Percentiles rank a stretch among this genome's conserved stretches.
These are phyloP conservation scores for Nyctanthes arbortristis DNA, from an alignment of 257 asterid genomes.

Conservation along the genomic window DNA sequence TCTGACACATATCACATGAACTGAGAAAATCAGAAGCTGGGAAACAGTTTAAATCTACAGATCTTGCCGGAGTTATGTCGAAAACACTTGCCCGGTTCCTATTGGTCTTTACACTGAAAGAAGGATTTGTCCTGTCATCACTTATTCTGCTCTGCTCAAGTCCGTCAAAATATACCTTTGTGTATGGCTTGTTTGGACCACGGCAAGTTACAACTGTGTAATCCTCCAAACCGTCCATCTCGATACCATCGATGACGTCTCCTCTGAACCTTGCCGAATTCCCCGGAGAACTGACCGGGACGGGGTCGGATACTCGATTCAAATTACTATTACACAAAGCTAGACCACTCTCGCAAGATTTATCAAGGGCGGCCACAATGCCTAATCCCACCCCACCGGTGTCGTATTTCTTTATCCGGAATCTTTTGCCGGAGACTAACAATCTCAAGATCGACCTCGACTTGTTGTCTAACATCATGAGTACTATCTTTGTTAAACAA, in stretches of 20 bases:
- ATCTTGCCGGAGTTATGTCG: conserved; percentile 61
- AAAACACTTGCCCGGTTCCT: conserved; percentile 44
- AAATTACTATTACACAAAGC: conserved; percentile 46
- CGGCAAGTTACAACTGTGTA: conserved; percentile 70
- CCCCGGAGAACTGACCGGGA: conserved; percentile 48
- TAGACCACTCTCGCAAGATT: conserved; percentile 27
- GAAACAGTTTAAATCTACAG: conserved; percentile 24
- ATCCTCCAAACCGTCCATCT: conserved; percentile 57
- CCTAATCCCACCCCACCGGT: conserved; percentile 80
- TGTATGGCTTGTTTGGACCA: conserved; percentile 48
- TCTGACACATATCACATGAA: conserved; percentile 66
- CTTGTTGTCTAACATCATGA: conserved; percentile 58
- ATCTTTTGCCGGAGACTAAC: conserved; percentile 33
- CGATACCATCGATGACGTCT: conserved; percentile 24
- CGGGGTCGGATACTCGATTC: conserved; percentile 60
- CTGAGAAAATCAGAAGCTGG: conserved; percentile 73
- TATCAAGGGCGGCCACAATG: conserved; percentile 83
- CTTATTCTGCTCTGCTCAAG: not conserved
- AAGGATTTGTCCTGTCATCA: conserved; percentile 19
- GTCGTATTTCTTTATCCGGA: conserved; percentile 46
- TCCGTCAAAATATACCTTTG: conserved; percentile 41
- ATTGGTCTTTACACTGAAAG: conserved; percentile 29
- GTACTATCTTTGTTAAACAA: not conserved
- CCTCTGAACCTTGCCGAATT: conserved; percentile 11
- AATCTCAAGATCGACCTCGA: conserved; percentile 57